Percentiles rank a stretch among this genome's conserved stretches.
These are phyloP conservation scores for Volutella citrinella DNA, from an alignment of 2,329 filamentous ascomycete species.

Conservation along the genomic window DNA sequence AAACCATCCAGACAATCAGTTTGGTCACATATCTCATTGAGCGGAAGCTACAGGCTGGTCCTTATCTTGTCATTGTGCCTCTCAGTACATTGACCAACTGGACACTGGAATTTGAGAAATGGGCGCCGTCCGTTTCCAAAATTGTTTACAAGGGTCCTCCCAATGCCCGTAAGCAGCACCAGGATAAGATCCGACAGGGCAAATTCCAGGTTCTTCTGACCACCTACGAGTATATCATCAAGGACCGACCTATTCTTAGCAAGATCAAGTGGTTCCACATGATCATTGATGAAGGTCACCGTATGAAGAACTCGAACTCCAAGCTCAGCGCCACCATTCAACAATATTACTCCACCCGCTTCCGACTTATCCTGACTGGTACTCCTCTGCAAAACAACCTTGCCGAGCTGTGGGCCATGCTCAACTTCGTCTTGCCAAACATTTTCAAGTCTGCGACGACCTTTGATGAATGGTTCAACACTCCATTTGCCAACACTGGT, in stretches of 20 bases:
- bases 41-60: constrained; percentile 85
- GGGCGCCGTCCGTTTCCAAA: constrained; percentile 82
- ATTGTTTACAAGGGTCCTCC: constrained; percentile 98
- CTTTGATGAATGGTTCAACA: constrained; percentile 99
- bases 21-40: constrained; percentile 97
- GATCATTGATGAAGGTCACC: constrained; percentile 99
- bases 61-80: constrained; percentile 94
- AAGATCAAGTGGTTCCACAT: constrained; percentile 99
- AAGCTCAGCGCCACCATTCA: constrained; percentile 95
- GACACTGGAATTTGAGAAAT: constrained; percentile 98
- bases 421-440: constrained; percentile 96
- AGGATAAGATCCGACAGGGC: constrained; percentile 90
- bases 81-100: constrained; percentile 97
- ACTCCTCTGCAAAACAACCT: constrained; percentile 97
- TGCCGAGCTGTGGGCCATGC: constrained; percentile 92
- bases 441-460: constrained; percentile 99
- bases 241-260: constrained; percentile 89
- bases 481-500: constrained; percentile 96
- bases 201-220: constrained; percentile 95
- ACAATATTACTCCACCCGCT: constrained; percentile 91
- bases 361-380: constrained; percentile 94
- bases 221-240: constrained; percentile 99
- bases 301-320: constrained; percentile 98
- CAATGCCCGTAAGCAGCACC: constrained; percentile 80
- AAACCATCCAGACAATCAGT: constrained; percentile 98